Base-by-base conservation (phyloP, 2,329 filamentous ascomycete genomes). In the Sclerotinia sclerotiorum region DNA sequence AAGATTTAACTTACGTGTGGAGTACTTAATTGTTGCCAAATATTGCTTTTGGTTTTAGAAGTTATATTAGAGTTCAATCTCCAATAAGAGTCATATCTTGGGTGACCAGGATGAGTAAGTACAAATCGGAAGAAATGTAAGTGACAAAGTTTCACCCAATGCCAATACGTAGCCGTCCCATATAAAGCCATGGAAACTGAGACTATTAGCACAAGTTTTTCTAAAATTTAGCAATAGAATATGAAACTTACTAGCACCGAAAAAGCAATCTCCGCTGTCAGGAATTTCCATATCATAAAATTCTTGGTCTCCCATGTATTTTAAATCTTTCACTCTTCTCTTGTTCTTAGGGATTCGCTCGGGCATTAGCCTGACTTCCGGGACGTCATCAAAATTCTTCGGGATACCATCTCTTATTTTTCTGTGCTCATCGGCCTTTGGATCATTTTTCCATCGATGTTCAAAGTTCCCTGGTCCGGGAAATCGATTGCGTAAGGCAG, bases 141-240 rank as follows among this genome's bases (percentile, higher is more conserved):
- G 32, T 63, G 60, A 11, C 32, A 39, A 19, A 51, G 51, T 49
- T 63, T 63, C 15, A 49, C 32, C 8, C 24, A 35, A 24, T 63
- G 46, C 60, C 60, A 63, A 39, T 21, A 63, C 10, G 27, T 17
- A 10, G 21, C 39, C 17, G 60, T 39, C 39, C 46, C 60, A 51
- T 63, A 63, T 24, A 63, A n/a, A 27, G 46, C 46, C 46, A 51
- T 51, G 0, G 60, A 63, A 21, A 63, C 60, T 63, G 44, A 39
- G 5, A 51, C 32, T 8, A 10, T 63, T 17, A 63, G 48, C n/a
- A 27, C n/a, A 11, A 21, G 32, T 27, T 39, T 32, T 49, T 7
- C 27, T 3, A 39, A 39, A 39, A 7, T 11, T 11, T 11, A 24
- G 4, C 10, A 24, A 51, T 24, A 51, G 32, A 21, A 27, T 21